A percentile compares a stretch with the other conserved stretches of the same genome.
These are phyloP conservation scores for Aleurites moluccanus DNA, from an alignment of 441 rosid species.

Conservation along the genomic window DNA sequence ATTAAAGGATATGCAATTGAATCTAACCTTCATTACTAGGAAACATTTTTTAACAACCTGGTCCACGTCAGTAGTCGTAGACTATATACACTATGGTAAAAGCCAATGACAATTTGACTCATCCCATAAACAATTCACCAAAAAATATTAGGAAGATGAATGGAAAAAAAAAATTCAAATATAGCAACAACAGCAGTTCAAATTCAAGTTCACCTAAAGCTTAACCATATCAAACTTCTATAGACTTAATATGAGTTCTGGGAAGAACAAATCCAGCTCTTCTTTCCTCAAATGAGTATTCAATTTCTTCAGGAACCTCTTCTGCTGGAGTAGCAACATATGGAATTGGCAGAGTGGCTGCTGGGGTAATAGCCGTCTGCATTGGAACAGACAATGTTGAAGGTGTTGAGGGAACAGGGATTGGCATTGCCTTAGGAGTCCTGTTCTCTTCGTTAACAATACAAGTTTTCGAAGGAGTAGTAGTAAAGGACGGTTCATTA, in stretches of 20 bases:
- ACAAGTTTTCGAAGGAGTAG: constrained; percentile 49
- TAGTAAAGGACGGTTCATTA: constrained; percentile 33
- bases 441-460: constrained; percentile 53
- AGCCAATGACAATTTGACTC: constrained; percentile 57
- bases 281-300: constrained; percentile 82
- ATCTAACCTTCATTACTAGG: constrained; percentile 4
- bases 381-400: constrained; percentile 68
- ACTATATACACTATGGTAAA: constrained; percentile 27
- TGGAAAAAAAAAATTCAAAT: not conserved
- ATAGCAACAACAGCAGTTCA: constrained; percentile 2
- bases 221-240: constrained; percentile 42
- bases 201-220: constrained; percentile 3
- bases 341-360: constrained; percentile 38
- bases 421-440: constrained; percentile 59
- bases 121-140: not conserved
- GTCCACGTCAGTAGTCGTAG: constrained; percentile 28
- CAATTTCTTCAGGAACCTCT: constrained; percentile 48
- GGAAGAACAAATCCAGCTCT: constrained; percentile 72
- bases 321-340: constrained; percentile 38
- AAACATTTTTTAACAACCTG: constrained; percentile 10
- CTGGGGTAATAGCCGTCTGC: constrained; percentile 65
- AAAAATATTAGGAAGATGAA: not conserved
- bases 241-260: constrained; percentile 35
- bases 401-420: constrained; percentile 60
- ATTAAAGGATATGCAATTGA: not conserved